Evolutionary conservation across 768 basidiomycete genomes (phyloP), one percentile per base, ranked within the genome.

Genomic region (Lentinula edodes): DNA sequence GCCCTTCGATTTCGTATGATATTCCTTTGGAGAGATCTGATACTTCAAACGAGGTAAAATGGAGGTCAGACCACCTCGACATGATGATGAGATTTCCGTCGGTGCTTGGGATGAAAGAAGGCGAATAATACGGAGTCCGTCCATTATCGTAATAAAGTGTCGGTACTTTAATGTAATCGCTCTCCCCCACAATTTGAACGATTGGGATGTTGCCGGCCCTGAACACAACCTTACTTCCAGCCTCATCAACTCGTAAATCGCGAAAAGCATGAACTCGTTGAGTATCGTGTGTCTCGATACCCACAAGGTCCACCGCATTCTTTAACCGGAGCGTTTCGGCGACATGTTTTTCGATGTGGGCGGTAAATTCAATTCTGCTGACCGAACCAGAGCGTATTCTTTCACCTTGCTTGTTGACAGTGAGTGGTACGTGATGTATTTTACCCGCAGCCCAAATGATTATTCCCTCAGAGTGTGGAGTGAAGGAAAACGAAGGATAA

Each of bases 381-480:
- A 87, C 84, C 36, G 70, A 45, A 1, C 76, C 75, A 15, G 64
- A 65, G 52, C 66, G 73, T 9, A 84, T 66, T 52, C 76, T 81
- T 66, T 90, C 89, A 20, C 86, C 85, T 15, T 68, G 67, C 2
- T 65, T 53, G 66, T 88, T 87, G n/a, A 67, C 69, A 5, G 73
- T 64, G 34, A 90, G 72, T 15, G 89, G 88, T 10, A 90, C 77
- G 13, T 74, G 76, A 68, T 84, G 83, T 28, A 90, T 88, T 61
- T 88, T 82, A 2, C 89, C 89, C 1, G 86, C 82, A 4, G 89
- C 86, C 89, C 89, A 90, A 61, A 90, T 85, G 63, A 90, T 77
- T 57, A 90, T 73, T 1, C 82, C 84, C 61, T 80, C 76, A 62
- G 84, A 83, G 16, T 74, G 71, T 0, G 85, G 86, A 0, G 84